These are phyloP conservation scores for Plicaturopsis crispa DNA, from an alignment of 768 basidiomycete species.

Conservation along the genomic window DNA sequence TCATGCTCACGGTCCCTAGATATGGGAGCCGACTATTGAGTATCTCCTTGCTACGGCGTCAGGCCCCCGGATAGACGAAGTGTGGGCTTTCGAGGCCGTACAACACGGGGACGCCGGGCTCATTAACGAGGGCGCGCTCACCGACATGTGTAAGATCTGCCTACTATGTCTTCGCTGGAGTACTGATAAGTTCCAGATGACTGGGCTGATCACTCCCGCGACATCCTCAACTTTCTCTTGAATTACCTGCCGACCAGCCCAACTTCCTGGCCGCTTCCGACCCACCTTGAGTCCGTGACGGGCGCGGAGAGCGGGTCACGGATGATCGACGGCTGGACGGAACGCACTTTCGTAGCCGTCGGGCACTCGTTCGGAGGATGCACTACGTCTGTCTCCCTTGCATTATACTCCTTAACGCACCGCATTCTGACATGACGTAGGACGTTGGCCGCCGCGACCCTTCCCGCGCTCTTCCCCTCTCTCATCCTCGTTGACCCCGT, in stretches of 20 bases:
- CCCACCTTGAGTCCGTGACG: conserved; percentile 44
- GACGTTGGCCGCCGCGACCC: conserved; percentile 53
- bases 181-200: conserved; percentile 38
- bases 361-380: conserved; percentile 87
- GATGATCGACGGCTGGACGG: conserved; percentile 34
- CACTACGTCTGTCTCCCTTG: conserved; percentile 45
- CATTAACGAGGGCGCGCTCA: conserved; percentile 51
- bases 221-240: conserved; percentile 69
- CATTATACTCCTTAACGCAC: background rate
- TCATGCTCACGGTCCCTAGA: conserved; percentile 32
- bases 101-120: conserved; percentile 83
- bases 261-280: conserved; percentile 33
- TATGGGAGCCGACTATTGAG: conserved; percentile 67
- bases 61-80: conserved; percentile 47
- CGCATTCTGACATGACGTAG: conserved; percentile 27
- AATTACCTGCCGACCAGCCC: conserved; percentile 50
- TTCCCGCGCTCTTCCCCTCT: conserved; percentile 61
- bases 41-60: conserved; percentile 38
- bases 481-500: conserved; percentile 79
- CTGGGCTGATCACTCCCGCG: conserved; percentile 73
- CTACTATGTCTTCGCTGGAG: background rate
- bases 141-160: conserved; percentile 52
- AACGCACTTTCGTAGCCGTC: conserved; percentile 54
- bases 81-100: conserved; percentile 80
- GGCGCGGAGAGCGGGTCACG: conserved; percentile 33